Evolutionary conservation across 2,329 filamentous ascomycete genomes (phyloP).

Genomic region (Fonsecaea pedrosoi): DNA sequence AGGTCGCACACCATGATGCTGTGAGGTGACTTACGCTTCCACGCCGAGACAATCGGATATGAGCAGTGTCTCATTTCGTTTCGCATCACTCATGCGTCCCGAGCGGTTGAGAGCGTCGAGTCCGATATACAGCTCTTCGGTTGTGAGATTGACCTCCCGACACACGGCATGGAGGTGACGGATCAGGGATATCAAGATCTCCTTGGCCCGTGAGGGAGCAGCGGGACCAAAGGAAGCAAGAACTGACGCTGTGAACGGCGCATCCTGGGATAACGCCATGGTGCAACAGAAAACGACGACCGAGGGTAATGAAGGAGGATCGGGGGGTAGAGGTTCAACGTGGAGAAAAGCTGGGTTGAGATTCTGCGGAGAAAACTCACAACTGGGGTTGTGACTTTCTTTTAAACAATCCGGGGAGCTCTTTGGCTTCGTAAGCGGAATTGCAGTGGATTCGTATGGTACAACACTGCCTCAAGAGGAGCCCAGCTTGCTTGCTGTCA

Average conservation of each 20-base stretch:
- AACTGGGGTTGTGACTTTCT: background rate
- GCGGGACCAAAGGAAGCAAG: conserved; percentile 65
- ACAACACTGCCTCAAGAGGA: background rate
- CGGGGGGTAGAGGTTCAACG: background rate
- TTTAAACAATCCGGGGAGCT: background rate
- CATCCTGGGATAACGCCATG: background rate
- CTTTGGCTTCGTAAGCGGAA: background rate
- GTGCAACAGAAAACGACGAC: background rate
- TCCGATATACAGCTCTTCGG: conserved; percentile 66
- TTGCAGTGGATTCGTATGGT: background rate
- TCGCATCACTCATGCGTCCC: conserved; percentile 74
- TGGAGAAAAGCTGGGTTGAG: background rate
- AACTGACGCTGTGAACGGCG: background rate
- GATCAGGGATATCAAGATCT: conserved; percentile 62
- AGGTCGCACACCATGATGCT: background rate
- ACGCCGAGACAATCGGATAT: conserved; percentile 62
- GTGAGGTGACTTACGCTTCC: background rate
- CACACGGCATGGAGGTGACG: conserved; percentile 65
- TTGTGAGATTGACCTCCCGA: conserved; percentile 62
- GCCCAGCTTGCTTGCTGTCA: background rate
- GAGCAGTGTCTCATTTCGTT: conserved; percentile 73
- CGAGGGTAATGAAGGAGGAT: background rate
- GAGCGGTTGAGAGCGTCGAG: conserved; percentile 62
- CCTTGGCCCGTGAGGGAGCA: conserved; percentile 68
- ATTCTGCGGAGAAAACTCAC: background rate